Base-by-base conservation (phyloP, 805 yeast genomes). In the Candida sakaeoensis region DNA sequence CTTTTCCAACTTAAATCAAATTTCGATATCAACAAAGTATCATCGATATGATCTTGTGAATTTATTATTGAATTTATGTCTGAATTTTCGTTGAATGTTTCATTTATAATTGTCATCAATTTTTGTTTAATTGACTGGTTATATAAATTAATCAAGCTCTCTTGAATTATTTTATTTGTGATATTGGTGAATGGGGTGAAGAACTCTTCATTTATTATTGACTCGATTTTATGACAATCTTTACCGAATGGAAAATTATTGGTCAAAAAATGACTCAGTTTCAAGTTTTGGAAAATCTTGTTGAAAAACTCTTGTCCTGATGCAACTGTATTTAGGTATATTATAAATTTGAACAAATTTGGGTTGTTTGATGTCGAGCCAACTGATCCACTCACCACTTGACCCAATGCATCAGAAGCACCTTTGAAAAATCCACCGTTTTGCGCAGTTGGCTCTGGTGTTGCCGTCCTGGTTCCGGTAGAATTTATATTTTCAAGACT, bases 321-420 rank as follows among this genome's bases (percentile, higher is more conserved):
- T 8, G 82, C 78, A 4, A 89, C 66, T 1, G 95, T 81, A 59
- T 91, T 90, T 43, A 89, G 64, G 43, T 82, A 76, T 1, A 85
- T 64, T 29, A 88, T 62, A 53, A 79, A 89, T 12, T 75, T 76
- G 23, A 77, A 71, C 12, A 85, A 57, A 42, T 76, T 72, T 3
- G 71, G 63, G 35, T 62, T 59, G 42, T 65, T 68, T 2, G 57
- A 31, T 2, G 57, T 48, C 1, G 57, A 58, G 8, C 59, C 52
- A 5, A 48, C 54, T 1, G 54, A 53, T 17, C 58, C 45, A n/a
- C 60, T 55, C 8, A 67, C 73, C 2, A 68, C 73, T 40, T 61
- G 66, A n/a, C 71, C 71, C 36, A 68, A 51, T 1, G 73, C 73
- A 46, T 58, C 63, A 4, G 70, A 61, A 2, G 73, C 73, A 6